Base-by-base conservation (phyloP, 179 eudicot genomes). In the Actinidia chinensis region DNA sequence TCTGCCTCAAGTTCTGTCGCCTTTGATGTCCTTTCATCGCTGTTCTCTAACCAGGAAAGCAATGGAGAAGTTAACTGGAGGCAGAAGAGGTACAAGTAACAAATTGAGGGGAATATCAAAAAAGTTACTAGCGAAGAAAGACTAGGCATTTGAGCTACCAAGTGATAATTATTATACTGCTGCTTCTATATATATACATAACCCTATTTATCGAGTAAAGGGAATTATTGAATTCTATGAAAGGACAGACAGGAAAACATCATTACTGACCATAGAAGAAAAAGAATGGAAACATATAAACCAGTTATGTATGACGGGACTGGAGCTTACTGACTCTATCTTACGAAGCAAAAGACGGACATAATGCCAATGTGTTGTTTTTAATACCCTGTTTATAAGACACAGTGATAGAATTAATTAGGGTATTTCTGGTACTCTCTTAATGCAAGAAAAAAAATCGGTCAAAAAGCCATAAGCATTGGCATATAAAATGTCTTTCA, bases 1-100 rank as follows among this genome's bases (percentile, higher is more conserved):
- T 96, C 82, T 94, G 98, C 87, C n/a, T 96, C 99, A 79, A 96
- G 93, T 65, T 96, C 99, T 66, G 89, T 85, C 66, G 91, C 94
- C 86, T 91, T 96, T 36, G 89, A 78, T 22, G 96, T 89, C 88
- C 98, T 91, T 81, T 96, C 99, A 84, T 96, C 99, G 92, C 96
- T 80, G 85, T 87, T 87, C 99, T 92, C 99, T 94, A 86, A 52
- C 80, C 66, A 73, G 75, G 63, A 83, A 73, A 82, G 79, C 65
- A 71, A 54, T 56, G 73, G 60, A 79, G 23, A 84, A 61, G 50
- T 73, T 76, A 48, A 55, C 59, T 74, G 44, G 55, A 77, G 56
- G 72, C 52, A 43, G 20, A 8, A 54, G 47, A 18, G 43, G 59
- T 28, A 5, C 2, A 55, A 68, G 50, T 14, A 17, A 13, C 14